Evolutionary conservation across 2,329 filamentous ascomycete genomes (phyloP), one percentile per base, ranked within the genome.

Genomic region (Leptographium galeiforme): DNA sequence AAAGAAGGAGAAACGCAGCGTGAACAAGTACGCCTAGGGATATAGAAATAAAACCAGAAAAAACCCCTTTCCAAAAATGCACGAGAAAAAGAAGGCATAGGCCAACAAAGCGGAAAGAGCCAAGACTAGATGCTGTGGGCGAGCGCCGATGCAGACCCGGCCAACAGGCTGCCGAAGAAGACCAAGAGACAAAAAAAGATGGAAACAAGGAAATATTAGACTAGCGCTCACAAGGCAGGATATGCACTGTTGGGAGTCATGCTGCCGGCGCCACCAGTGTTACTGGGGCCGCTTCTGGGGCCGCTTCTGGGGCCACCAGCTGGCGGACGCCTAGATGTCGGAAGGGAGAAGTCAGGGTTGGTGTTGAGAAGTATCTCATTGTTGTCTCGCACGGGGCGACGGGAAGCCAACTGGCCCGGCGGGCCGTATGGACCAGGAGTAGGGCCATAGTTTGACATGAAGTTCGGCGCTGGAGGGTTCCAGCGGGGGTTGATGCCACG

Each of bases 401-500:
- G 70, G 40, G 70, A 67, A 3, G 50, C 13, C 5, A 36, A 6
- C 32, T 52, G 41, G 56, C 58, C 45, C 58, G 67, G 72, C 10
- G 32, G 25, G 30, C 47, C 39, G 11, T 45, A 45, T 32, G 43
- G 43, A 6, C 43, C 43, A 32, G 43, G 43, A 5, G 13, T 4
- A 6, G 36, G 13, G 60, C 62, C 71, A 59, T 68, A 72, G 10
- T 70, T 69, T 52, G 68, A 70, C 60, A 70, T 65, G 40, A 72
- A 66, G 16, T 70, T 65, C 14, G 68, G 67, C 46, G 75, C 70
- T 34, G 74, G 72, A 2, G 78, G 80, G 57, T 85, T 80, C 90
- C 91, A 96, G 56, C 84, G 82, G 8, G 90, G 91, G 66, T 96
- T 96, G 53, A 96, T 72, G 1, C 87, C 86, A 38, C 91, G 79